phyloP scores from a whole-genome alignment of 345 rosid genomes.

The Hirschfeldia incana region DNA sequence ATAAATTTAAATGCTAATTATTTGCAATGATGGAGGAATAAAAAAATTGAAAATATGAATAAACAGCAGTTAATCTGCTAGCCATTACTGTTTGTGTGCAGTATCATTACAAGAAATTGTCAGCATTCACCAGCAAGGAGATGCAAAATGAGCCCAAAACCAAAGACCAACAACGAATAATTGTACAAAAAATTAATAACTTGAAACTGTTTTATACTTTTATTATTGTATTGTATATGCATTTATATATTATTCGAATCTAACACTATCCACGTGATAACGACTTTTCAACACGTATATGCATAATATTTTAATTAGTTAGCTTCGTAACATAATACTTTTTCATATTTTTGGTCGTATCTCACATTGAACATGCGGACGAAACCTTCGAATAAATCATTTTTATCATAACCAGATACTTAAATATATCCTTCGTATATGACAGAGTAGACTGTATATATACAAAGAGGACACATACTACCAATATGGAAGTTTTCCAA shows the following conservation, averaged over 20 bases:
- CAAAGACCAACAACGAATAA: conserved; percentile 7
- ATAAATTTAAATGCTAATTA: background rate
- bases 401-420: background rate
- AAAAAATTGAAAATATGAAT: background rate
- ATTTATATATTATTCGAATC: background rate
- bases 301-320: background rate
- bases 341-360: conserved; percentile 17
- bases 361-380: conserved; percentile 31
- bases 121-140: conserved; percentile 20
- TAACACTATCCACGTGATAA: background rate
- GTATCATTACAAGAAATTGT: conserved; percentile 13
- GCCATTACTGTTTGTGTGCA: background rate
- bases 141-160: background rate
- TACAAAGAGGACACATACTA: too few species aligned
- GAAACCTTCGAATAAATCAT: conserved; percentile 17
- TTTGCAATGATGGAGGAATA: background rate
- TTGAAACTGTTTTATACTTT: background rate
- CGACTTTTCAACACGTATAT: background rate
- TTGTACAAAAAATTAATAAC: background rate
- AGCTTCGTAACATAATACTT: background rate
- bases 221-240: background rate
- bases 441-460: background rate
- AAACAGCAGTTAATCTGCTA: background rate
- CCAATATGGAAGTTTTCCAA: background rate
- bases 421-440: background rate